A percentile compares a stretch with the other conserved stretches of the same genome.
Evolutionary conservation across 805 yeast genomes (phyloP).

Genomic region (Pichia insulana): DNA sequence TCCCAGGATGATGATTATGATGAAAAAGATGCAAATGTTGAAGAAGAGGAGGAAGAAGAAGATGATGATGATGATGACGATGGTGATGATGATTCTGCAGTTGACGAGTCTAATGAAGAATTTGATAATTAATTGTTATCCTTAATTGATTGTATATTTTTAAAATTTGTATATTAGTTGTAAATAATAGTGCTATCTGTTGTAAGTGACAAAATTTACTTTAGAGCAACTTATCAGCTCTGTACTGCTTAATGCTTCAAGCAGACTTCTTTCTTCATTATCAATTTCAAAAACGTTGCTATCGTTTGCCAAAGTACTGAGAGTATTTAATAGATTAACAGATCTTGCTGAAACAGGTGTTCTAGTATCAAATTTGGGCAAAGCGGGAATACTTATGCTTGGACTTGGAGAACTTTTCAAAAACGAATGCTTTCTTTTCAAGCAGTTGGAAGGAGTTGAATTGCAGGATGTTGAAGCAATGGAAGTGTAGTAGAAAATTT

Average conservation of each 20-base stretch:
- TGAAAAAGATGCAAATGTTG: conserved; percentile 2
- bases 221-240: conserved; percentile 9
- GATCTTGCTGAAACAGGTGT: not conserved
- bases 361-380: not conserved
- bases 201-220: conserved; percentile 3
- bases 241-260: conserved; percentile 9
- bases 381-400: not conserved
- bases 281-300: not conserved
- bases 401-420: not conserved
- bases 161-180: not conserved
- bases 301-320: not conserved
- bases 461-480: no score
- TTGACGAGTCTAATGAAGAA: conserved; percentile 1
- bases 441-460: no score
- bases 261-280: conserved; percentile 7
- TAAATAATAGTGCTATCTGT: not conserved
- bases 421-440: no score
- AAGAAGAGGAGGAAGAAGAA: conserved; percentile 4
- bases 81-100: not conserved
- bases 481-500: no score
- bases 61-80: conserved; percentile 4
- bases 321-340: not conserved
- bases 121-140: no score
- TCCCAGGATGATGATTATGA: conserved; percentile 8
- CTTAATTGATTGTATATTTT: not conserved